phyloP scores from a whole-genome alignment of 495 filamentous ascomycete genomes.

The Penicillium dipodomyicola region DNA sequence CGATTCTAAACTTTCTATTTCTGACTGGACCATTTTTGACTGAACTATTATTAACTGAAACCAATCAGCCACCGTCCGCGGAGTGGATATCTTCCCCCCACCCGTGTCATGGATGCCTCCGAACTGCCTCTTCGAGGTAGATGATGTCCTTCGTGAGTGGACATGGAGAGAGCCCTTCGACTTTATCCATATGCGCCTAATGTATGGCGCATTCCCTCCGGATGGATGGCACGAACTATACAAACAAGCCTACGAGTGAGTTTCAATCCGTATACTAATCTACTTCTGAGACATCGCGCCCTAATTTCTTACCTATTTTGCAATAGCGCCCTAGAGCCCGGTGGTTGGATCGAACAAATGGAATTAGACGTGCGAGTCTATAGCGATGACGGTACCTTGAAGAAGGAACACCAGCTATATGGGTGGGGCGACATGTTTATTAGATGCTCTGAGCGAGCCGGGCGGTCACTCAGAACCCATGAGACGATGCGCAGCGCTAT shows the following conservation, averaged over 20 bases:
- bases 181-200: slow-evolving; percentile 28
- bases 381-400: slow-evolving; percentile 43
- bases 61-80: slow-evolving; percentile 10
- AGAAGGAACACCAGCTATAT: slow-evolving; percentile 24
- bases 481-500: slow-evolving; percentile 18
- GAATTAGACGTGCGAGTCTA: slow-evolving; percentile 41
- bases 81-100: slow-evolving; percentile 19
- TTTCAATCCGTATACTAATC: background rate
- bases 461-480: slow-evolving; percentile 13
- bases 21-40: too few relatives aligned
- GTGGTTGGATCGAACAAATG: slow-evolving; percentile 54
- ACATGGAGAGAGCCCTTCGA: slow-evolving; percentile 21
- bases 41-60: background rate
- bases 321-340: slow-evolving; percentile 36
- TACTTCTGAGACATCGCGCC: background rate
- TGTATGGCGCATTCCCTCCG: slow-evolving; percentile 18
- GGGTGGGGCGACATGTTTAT: slow-evolving; percentile 23
- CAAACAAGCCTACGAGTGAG: slow-evolving; percentile 30
- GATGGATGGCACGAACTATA: slow-evolving; percentile 29
- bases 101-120: slow-evolving; percentile 4
- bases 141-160: slow-evolving; percentile 21
- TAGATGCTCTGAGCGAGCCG: slow-evolving; percentile 16
- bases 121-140: background rate
- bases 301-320: background rate
- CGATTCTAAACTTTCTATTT: slow-evolving; percentile 9